Conservation (phyloP, 2,329 filamentous ascomycete species). For the Phyllosticta capitalensis region DNA sequence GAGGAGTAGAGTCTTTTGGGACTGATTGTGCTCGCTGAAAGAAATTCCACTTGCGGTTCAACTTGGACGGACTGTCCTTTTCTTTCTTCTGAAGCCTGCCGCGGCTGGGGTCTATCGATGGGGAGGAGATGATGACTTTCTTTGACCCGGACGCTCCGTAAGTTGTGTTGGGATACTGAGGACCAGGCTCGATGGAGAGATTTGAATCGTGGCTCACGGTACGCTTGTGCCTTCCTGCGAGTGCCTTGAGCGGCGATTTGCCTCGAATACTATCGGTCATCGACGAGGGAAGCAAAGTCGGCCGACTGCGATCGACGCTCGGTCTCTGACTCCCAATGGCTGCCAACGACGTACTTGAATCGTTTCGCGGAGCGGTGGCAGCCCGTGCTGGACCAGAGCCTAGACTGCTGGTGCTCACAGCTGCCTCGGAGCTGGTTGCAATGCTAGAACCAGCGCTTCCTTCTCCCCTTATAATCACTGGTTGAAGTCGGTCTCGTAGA, state of each 20-base stretch:
- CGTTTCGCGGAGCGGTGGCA: not conserved
- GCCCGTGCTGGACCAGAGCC: slow-evolving; percentile 16
- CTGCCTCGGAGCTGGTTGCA: slow-evolving; percentile 20
- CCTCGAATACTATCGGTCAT: slow-evolving; percentile 27
- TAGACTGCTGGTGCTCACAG: slow-evolving; percentile 27
- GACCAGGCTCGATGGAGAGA: not conserved
- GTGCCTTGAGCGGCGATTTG: slow-evolving; percentile 19
- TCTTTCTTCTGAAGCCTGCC: slow-evolving; percentile 15
- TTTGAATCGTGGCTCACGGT: slow-evolving; percentile 9
- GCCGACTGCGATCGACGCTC: slow-evolving; percentile 17
- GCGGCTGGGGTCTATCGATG: not conserved
- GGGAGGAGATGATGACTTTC: not conserved
- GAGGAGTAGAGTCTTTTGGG: slow-evolving; percentile 26
- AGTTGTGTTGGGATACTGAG: not conserved
- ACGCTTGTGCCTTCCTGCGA: slow-evolving; percentile 23
- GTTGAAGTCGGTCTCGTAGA: slow-evolving; percentile 34
- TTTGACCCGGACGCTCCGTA: not conserved
- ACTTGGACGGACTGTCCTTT: slow-evolving; percentile 22
- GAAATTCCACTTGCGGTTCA: slow-evolving; percentile 47
- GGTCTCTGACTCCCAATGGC: slow-evolving; percentile 16
- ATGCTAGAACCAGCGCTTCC: slow-evolving; percentile 23
- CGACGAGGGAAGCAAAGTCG: slow-evolving; percentile 27
- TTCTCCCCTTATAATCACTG: slow-evolving; percentile 36
- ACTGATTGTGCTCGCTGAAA: slow-evolving; percentile 42
- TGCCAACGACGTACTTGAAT: slow-evolving; percentile 2